Evolutionary conservation across 176 grass and related monocot species (phyloP), one percentile per base, ranked within the genome.

Genomic region (Chloris gayana): DNA sequence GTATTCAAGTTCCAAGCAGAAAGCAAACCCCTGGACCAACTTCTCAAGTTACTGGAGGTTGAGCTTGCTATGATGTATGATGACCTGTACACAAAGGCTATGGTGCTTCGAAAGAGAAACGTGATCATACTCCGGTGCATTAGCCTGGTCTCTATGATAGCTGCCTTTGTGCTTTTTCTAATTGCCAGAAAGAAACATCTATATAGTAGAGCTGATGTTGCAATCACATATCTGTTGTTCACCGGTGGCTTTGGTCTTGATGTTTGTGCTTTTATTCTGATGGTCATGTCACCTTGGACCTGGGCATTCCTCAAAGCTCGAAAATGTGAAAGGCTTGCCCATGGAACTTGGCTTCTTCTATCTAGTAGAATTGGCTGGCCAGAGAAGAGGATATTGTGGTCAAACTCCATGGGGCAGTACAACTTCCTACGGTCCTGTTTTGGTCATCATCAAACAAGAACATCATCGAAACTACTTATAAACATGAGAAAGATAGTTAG

Each of bases 1-100:
- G 19, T 69, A 42, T 69, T 69, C 66, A 69, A 69, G 37, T 42
- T 42, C 22, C 37, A 69, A 69, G 7, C 35, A 24, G 19, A 68
- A 7, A 41, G 46, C 4, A 50, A 9, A 22, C 33, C 14, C 7
- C 14, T 2, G 7, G 9, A 4, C 4, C 3, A 27, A 18, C 0
- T 80, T 0, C 24, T 29, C 10, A 80, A 80, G 18, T 5, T 69
- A 5, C 0, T 80, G 5, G 78, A 80, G 66, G 11, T 80, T 59
- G 50, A 80, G 14, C 66, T 80, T n/a, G 35, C 17, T 15, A 21
- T 70, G 66, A 60, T 80, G 50, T 80, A 80, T 0, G 78, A 70
- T 58, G 78, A 80, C 7, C 17, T 80, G n/a, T 80, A 80, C 65
- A 80, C 78, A 8, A 80, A 80, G 66, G 51, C 66, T 0, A n/a